phyloP scores from a whole-genome alignment of 1,284 basidiomycete genomes.

The Ganoderma lingzhi region DNA sequence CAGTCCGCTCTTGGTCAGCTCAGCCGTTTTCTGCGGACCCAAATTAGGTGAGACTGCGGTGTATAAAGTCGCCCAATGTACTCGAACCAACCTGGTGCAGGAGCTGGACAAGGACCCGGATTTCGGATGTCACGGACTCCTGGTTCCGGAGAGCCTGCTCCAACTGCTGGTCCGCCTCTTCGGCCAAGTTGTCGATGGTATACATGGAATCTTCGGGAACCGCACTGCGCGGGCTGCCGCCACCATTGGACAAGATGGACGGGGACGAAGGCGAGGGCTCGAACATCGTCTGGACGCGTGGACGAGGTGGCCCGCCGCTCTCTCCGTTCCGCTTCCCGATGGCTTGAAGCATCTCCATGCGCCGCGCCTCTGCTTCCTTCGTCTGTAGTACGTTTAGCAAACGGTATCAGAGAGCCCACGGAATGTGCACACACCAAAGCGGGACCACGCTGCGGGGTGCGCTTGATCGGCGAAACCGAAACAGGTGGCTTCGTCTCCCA shows the following conservation, averaged over 20 bases:
- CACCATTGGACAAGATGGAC: constrained; percentile 28
- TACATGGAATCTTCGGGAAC: constrained; percentile 37
- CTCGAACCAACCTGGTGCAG: constrained; percentile 61
- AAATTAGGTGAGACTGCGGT: constrained; percentile 47
- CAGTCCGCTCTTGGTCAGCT: constrained; percentile 65
- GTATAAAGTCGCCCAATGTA: constrained; percentile 5
- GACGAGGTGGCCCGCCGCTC: constrained; percentile 49
- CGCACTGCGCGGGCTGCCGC: constrained; percentile 31
- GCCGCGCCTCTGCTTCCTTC: constrained; percentile 73
- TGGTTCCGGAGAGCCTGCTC: constrained; percentile 59
- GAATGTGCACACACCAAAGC: constrained; percentile 49
- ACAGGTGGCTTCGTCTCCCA: constrained; percentile 23
- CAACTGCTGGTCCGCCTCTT: constrained; percentile 66
- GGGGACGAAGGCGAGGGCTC: constrained; percentile 36
- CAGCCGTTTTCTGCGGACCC: constrained; percentile 43
- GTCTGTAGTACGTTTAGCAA: constrained; percentile 52
- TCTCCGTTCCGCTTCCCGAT: constrained; percentile 69
- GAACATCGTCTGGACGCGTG: constrained; percentile 46
- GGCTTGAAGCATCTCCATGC: constrained; percentile 80
- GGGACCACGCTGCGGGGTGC: constrained; percentile 51
- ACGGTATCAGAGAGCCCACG: background rate
- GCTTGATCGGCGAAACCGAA: constrained; percentile 67
- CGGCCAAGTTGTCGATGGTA: constrained; percentile 59
- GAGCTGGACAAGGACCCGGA: constrained; percentile 57
- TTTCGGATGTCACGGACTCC: constrained; percentile 56